Conservation (phyloP, 1,284 basidiomycete species). For the Lentinula novae-zelandiae region DNA sequence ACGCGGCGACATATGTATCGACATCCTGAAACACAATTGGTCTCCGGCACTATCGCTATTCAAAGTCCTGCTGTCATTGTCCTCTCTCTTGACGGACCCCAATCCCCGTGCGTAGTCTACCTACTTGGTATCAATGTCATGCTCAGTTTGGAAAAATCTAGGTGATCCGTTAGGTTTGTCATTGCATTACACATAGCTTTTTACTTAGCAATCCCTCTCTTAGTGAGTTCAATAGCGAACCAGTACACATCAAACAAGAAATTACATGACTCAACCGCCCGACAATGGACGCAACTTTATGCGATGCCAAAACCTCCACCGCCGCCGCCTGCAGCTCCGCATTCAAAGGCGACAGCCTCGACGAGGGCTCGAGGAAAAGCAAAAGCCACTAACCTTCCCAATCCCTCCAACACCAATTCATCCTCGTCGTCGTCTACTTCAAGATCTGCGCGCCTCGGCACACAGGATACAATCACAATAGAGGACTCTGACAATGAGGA, state of each 20-base stretch:
- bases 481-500: slow-evolving; percentile 46
- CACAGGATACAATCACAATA: slow-evolving; percentile 5
- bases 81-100: slow-evolving; percentile 84
- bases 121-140: slow-evolving; percentile 3
- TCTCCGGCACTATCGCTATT: slow-evolving; percentile 87
- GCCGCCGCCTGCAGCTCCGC: slow-evolving; percentile 23
- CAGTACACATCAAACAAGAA: slow-evolving; percentile 64
- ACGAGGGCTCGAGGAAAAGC: slow-evolving; percentile 30
- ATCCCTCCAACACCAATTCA: not conserved
- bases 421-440: slow-evolving; percentile 1
- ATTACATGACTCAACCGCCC: slow-evolving; percentile 62
- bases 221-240: slow-evolving; percentile 71
- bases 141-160: slow-evolving; percentile 54
- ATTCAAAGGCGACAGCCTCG: slow-evolving; percentile 8
- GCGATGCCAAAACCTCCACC: slow-evolving; percentile 45
- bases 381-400: slow-evolving; percentile 16
- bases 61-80: slow-evolving; percentile 88
- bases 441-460: not conserved
- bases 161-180: slow-evolving; percentile 34
- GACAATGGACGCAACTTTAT: slow-evolving; percentile 60
- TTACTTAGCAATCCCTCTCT: not conserved
- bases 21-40: slow-evolving; percentile 88
- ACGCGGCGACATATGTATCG: slow-evolving; percentile 68
- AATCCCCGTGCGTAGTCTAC: slow-evolving; percentile 68
- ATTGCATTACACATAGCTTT: not conserved